Evolutionary conservation across 495 filamentous ascomycete genomes (phyloP), one percentile per base, ranked within the genome.

Genomic region (Penicillium pancosmium): DNA sequence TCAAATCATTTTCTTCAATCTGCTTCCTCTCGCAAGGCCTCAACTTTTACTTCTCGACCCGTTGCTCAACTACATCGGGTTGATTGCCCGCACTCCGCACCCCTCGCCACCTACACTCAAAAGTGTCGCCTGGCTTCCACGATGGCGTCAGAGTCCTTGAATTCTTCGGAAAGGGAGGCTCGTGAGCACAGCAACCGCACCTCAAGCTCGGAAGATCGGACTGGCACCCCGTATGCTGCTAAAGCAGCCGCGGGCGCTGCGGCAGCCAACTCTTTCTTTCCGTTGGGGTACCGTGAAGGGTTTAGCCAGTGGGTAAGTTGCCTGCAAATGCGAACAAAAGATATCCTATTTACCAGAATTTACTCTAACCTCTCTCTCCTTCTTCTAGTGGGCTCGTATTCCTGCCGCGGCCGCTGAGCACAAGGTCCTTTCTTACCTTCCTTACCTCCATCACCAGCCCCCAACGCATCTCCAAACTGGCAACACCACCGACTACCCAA

Each of bases 241-340:
- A 75, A 55, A 71, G 80, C 73, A 59, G 74, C 67, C 61, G 72
- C 67, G 50, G 76, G 68, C 33, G 69, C 71, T 25, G 68, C 72
- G 8, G 51, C 67, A 3, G 59, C 73, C 48, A 67, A 55, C 64
- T 68, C 56, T 15, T 86, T 82, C 70, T 97, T 98, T 64, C 91
- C 94, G 4, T 75, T 98, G 21, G 88, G 92, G 23, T 96, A 95
- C 75, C 92, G 92, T 64, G 93, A 96, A 52, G 93, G 89, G 12
- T 90, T 94, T 56, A 84, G 78, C 53, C 95, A 98, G 82, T 98
- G 94, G 93, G 91, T 92, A 77, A 27, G 87, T 78, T 53, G 36
- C 55, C 46, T 21, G 44, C 18, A 51, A 54, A 48, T 27, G 23
- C 8, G 46, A 27, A 12, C 6, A 11, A 48, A 27, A 27, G 41